Conservation (phyloP, 1,139 yeast species). For the Blastobotrys malaysiensis region DNA sequence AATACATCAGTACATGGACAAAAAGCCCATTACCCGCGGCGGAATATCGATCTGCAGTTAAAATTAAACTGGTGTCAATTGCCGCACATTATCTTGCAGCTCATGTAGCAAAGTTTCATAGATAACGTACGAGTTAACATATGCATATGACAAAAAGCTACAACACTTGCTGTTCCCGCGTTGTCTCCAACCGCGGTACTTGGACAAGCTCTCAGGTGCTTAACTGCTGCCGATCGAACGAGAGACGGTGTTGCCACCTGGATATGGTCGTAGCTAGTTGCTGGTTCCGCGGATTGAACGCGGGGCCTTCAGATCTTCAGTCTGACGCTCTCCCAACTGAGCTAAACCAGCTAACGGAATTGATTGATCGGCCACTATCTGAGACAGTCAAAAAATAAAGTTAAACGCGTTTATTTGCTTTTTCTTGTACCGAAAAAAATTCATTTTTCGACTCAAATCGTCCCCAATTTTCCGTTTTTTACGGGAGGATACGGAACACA, state of each 20-base stretch:
- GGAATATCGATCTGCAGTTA: too few species aligned
- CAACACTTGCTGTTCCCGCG: background rate
- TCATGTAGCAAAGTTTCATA: background rate
- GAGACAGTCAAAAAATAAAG: background rate
- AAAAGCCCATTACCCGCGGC: too few species aligned
- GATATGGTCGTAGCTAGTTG: conserved; percentile 31
- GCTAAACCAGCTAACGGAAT: conserved; percentile 55
- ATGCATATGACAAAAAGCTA: background rate
- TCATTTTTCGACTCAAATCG: too few species aligned
- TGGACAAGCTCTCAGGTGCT: background rate
- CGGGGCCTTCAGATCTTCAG: conserved; percentile 93
- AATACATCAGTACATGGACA: too few species aligned
- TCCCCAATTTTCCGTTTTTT: too few species aligned
- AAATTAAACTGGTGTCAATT: too few species aligned
- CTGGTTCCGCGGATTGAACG: conserved; percentile 92
- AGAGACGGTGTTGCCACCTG: conserved; percentile 1
- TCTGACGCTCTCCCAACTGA: conserved; percentile 91
- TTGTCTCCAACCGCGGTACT: background rate
- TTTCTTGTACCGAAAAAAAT: too few species aligned
- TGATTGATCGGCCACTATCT: background rate
- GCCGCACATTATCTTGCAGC: too few species aligned
- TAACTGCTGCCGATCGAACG: conserved; percentile 1
- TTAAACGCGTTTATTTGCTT: background rate
- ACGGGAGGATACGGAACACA: too few species aligned
- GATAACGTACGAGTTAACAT: background rate